phyloP scores from a whole-genome alignment of 176 grass and related monocot genomes.

The Triticum urartu region DNA sequence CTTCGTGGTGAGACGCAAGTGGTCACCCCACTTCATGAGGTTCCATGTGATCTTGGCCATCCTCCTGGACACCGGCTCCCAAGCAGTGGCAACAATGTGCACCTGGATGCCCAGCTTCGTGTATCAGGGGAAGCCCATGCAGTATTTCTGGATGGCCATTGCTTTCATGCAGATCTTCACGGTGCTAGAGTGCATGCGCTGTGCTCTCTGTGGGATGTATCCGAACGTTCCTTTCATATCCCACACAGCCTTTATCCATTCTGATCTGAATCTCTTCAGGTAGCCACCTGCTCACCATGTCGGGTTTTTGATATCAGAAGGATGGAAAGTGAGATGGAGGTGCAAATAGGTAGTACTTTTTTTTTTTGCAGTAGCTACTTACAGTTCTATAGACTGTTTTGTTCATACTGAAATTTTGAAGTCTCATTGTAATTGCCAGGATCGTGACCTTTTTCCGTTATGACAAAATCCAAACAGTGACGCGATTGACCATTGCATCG shows the following conservation, averaged over 20 bases:
- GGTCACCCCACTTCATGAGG: constrained; percentile 82
- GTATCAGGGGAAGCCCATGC: constrained; percentile 64
- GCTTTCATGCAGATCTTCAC: constrained; percentile 75
- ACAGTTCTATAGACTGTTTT: constrained; percentile 11
- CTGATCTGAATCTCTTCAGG: constrained; percentile 77
- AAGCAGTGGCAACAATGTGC: constrained; percentile 73
- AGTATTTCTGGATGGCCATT: constrained; percentile 72
- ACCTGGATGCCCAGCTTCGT: constrained; percentile 76
- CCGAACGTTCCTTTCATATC: constrained; percentile 76
- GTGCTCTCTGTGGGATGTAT: constrained; percentile 71
- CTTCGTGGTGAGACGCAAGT: constrained; percentile 75
- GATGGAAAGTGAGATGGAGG: background rate
- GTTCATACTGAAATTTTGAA: constrained; percentile 14
- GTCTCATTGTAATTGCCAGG: constrained; percentile 1
- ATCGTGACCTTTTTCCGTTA: constrained; percentile 1
- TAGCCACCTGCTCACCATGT: constrained; percentile 28
- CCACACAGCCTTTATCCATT: constrained; percentile 83
- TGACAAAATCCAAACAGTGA: background rate
- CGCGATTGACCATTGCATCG: background rate
- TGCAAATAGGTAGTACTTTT: constrained; percentile 16
- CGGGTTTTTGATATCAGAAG: background rate
- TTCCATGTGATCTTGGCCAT: constrained; percentile 89
- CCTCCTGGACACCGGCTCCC: constrained; percentile 80
- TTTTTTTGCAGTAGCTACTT: background rate
- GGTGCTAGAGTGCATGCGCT: constrained; percentile 82